Evolutionary conservation across 2,329 filamentous ascomycete genomes (phyloP), one percentile per base, ranked within the genome.

Genomic region (Pseudogymnoascus sp.): DNA sequence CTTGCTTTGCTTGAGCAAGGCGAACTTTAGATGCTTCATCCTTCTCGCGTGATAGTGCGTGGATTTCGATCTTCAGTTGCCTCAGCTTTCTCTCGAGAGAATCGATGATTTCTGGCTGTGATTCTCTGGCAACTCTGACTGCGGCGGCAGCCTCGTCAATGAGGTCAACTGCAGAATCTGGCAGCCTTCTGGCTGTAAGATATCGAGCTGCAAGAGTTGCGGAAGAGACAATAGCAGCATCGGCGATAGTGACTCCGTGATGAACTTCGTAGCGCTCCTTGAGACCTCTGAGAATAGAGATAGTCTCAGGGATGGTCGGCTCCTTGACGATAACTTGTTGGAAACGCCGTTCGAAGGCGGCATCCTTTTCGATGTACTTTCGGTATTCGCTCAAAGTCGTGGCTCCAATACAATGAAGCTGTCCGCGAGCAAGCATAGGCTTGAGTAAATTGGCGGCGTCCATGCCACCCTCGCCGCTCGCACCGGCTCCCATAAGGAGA

Each of bases 181-280:
- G 95, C 67, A 99, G 85, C 73, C 95, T 87, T 69, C 95, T 85
- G 60, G 89, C 87, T 0, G 95, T 99, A 62, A 99, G 87, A 71
- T 99, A 99, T 63, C 95, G 89, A 59, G 93, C 90, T 12, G 95
- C 95, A 61, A 99, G 84, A 63, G 87, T 96, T n/a, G 95, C 91
- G 4, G 95, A 86, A 60, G 93, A 84, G 14, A 99, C 93, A 66
- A 99, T 90, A 67, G 95, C 95, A 71, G 88, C 91, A 73, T 99
- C 95, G 46, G 93, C 87, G 69, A 99, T 99, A 68, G 88, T 97
- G 71, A 99, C 95, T 82, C 93, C 93, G 75, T 99, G 95, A 76
- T 99, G 95, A 60, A 96, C 91, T 78, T 99, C 95, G 78, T 97
- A 99, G 75, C 92, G 91, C 75, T 97, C 93, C 81, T 97, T 99